Percentiles rank a stretch among this genome's conserved stretches.
These are phyloP conservation scores for Aspergillus ustus DNA, from an alignment of 2,329 filamentous ascomycete genomes.

Conservation along the genomic window DNA sequence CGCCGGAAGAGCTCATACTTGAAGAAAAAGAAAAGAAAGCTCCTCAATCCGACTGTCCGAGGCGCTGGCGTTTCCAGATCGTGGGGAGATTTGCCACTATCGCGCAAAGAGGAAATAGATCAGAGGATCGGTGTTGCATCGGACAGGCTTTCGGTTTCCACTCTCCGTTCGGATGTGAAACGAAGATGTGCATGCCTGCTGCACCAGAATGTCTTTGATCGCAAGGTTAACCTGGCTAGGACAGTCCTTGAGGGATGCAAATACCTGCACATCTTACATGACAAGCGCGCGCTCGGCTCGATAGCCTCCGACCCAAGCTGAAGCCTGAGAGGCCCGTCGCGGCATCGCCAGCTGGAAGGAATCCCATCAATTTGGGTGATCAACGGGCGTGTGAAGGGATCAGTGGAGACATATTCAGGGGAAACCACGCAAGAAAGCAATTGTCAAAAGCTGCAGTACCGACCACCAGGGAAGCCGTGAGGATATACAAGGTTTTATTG, in stretches of 20 bases:
- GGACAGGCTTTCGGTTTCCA: conserved; percentile 15
- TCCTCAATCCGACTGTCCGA: conserved; percentile 5
- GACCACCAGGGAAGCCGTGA: background rate
- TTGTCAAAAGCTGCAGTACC: conserved; percentile 6
- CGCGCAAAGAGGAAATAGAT: conserved; percentile 19
- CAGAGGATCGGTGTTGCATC: conserved; percentile 26
- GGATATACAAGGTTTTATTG: background rate
- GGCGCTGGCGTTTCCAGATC: conserved; percentile 30
- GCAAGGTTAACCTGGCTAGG: conserved; percentile 15
- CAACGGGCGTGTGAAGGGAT: conserved; percentile 4
- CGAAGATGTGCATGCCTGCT: conserved; percentile 12
- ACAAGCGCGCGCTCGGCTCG: background rate
- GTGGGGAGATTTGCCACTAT: conserved; percentile 34
- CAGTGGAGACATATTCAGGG: conserved; percentile 14
- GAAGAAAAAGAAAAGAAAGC: conserved; percentile 17
- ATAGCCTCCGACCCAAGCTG: background rate
- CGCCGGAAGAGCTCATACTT: background rate
- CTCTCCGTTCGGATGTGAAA: conserved; percentile 19
- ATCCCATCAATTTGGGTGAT: conserved; percentile 13
- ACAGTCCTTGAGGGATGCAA: background rate
- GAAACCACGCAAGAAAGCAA: conserved; percentile 9
- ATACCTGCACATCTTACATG: background rate
- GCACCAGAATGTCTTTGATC: conserved; percentile 2
- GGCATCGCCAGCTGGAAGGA: background rate
- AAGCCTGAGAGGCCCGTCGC: background rate